Conservation (phyloP, 345 rosid species). For the Linum lewisii region DNA sequence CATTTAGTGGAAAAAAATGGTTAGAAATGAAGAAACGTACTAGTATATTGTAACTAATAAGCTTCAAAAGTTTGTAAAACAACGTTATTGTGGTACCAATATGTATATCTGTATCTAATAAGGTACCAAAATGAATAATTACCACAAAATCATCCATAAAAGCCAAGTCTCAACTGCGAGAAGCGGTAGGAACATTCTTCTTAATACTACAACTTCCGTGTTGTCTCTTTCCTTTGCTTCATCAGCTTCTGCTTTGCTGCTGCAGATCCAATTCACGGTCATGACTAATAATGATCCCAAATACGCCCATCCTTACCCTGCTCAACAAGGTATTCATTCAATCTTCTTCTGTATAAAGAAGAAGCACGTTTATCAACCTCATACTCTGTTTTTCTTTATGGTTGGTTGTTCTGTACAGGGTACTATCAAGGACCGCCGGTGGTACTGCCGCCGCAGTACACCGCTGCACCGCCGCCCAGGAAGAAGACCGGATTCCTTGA, state of each 20-base stretch:
- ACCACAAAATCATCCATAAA: too few relatives aligned
- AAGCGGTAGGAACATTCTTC: too few relatives aligned
- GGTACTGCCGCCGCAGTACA: conserved; percentile 51
- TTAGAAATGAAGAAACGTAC: too few relatives aligned
- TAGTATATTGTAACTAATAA: too few relatives aligned
- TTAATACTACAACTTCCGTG: not conserved
- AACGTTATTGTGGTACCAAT: too few relatives aligned
- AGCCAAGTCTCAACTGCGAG: too few relatives aligned
- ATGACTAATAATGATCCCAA: conserved; percentile 33
- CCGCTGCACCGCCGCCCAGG: conserved; percentile 35
- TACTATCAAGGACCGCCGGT: conserved; percentile 62
- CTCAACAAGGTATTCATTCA: conserved; percentile 36
- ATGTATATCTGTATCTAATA: too few relatives aligned
- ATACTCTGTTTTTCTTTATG: not conserved
- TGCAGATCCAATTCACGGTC: too few relatives aligned
- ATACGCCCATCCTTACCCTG: conserved; percentile 45
- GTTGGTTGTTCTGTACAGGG: conserved; percentile 17
- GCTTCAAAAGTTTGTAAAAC: too few relatives aligned
- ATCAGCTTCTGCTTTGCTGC: too few relatives aligned
- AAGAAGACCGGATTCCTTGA: conserved; percentile 38
- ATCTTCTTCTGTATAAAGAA: not conserved
- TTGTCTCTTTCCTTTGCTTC: not conserved
- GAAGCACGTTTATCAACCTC: not conserved
- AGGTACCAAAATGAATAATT: too few relatives aligned
- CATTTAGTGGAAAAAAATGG: too few relatives aligned